Evolutionary conservation across 805 yeast genomes (phyloP), one percentile per base, ranked within the genome.

Genomic region (Candida ponderosae): DNA sequence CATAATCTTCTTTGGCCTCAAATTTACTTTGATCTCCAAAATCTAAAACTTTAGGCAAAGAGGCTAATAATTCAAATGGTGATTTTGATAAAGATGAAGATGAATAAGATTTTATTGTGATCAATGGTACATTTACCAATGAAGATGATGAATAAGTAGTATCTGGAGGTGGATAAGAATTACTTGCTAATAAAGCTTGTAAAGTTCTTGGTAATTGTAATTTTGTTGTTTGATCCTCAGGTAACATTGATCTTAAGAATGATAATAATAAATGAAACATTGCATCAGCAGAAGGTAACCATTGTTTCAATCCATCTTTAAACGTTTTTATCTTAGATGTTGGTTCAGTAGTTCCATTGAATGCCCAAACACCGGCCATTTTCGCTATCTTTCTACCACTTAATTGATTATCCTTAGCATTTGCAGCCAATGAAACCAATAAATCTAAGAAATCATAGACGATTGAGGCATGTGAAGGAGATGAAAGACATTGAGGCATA

Each of bases 331-430:
- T 29, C 3, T 41, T 32, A 16, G 44, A 33, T 11, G 47, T 50
- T 20, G 57, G 48, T 24, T 24, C 28, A 11, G 28, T 24, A 13
- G 55, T 54, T 1, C 71, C 67, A 35, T 76, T 72, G 50, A 88
- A 88, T 0, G 95, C 97, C 96, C 96, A 88, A 18, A 85, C 61
- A 7, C 90, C 89, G 29, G 90, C 81, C 76, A 88, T 72, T 46
- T 83, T 79, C 11, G 93, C 70, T 15, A 88, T 70, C 52, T 85
- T 86, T 34, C 88, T 69, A 1, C 93, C 94, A 50, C 84, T 76
- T 67, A 88, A 62, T 50, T 81, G 77, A 51, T 87, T 86, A 31
- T 77, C 74, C 48, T 78, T 81, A 4, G 94, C 77, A 58, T 86
- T 83, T 9, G 94, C 76, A 0, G 94, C 79, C 31, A 88, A 60